A percentile compares a stretch with the other conserved stretches of the same genome.
Conservation (phyloP, 495 filamentous ascomycete species). For the Rhypophila decipiens region DNA sequence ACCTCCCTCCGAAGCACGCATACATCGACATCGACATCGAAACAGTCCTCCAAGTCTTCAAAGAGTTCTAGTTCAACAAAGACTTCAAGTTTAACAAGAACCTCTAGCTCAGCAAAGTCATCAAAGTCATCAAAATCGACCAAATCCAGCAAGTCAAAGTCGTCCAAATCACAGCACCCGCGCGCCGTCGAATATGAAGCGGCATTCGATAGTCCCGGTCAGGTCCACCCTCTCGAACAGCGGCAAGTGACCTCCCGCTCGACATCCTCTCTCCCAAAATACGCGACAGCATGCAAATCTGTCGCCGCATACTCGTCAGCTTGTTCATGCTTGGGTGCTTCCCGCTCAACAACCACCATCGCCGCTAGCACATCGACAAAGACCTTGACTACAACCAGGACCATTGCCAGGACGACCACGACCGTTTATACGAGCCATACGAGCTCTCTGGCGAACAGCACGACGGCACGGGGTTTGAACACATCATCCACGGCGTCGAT, state of each 20-base stretch:
- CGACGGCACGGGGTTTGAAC: not conserved
- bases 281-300: constrained; percentile 17
- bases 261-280: constrained; percentile 14
- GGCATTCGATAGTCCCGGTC: not conserved
- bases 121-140: too few species aligned
- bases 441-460: not conserved
- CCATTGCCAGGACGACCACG: constrained; percentile 6
- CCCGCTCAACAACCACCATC: constrained; percentile 5
- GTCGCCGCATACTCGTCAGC: constrained; percentile 17
- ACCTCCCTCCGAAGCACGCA: too few species aligned
- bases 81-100: not conserved
- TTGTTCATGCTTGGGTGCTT: constrained; percentile 24
- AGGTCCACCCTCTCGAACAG: constrained; percentile 3
- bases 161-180: constrained; percentile 4
- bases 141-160: too few species aligned
- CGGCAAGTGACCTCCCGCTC: constrained; percentile 9
- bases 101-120: too few species aligned
- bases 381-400: constrained; percentile 3
- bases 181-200: constrained; percentile 3
- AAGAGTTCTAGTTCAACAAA: too few species aligned
- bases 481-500: constrained; percentile 1
- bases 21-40: too few species aligned
- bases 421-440: constrained; percentile 5
- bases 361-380: constrained; percentile 2
- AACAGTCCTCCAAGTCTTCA: too few species aligned